phyloP scores from a whole-genome alignment of 179 eudicot genomes.

The Drosera spatulata region DNA sequence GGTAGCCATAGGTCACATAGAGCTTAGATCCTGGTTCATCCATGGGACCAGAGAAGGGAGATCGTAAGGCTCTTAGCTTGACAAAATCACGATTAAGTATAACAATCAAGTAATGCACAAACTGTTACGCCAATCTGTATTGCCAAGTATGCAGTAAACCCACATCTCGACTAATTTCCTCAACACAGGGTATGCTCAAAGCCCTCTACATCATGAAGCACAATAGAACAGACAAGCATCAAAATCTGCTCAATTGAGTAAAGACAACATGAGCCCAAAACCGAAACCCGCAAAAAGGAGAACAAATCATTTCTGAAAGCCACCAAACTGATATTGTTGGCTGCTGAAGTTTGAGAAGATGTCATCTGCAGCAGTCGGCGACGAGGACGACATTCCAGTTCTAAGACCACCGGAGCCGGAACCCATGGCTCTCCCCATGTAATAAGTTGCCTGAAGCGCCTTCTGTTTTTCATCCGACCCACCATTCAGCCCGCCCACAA shows the following conservation, averaged over 20 bases:
- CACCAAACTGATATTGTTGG: conserved; percentile 44
- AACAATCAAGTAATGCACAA: too few relatives aligned
- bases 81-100: too few relatives aligned
- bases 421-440: conserved; percentile 89
- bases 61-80: too few relatives aligned
- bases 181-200: not conserved
- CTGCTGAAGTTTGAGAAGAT: conserved; percentile 51
- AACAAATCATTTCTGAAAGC: conserved; percentile 44
- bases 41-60: too few relatives aligned
- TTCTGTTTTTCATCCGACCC: conserved; percentile 57
- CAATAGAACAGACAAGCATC: not conserved
- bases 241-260: not conserved
- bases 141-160: too few relatives aligned
- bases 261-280: not conserved
- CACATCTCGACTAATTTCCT: not conserved
- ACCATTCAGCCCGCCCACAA: conserved; percentile 68
- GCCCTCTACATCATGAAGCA: not conserved
- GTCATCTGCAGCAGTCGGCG: conserved; percentile 32
- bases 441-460: conserved; percentile 34
- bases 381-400: conserved; percentile 25
- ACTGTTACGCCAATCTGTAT: too few relatives aligned
- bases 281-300: conserved; percentile 4
- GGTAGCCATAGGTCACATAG: too few relatives aligned
- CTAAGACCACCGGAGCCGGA: conserved; percentile 45
- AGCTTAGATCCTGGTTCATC: too few relatives aligned